Conservation (phyloP, 2,329 filamentous ascomycete genomes). For the Stenocarpella maydis region DNA sequence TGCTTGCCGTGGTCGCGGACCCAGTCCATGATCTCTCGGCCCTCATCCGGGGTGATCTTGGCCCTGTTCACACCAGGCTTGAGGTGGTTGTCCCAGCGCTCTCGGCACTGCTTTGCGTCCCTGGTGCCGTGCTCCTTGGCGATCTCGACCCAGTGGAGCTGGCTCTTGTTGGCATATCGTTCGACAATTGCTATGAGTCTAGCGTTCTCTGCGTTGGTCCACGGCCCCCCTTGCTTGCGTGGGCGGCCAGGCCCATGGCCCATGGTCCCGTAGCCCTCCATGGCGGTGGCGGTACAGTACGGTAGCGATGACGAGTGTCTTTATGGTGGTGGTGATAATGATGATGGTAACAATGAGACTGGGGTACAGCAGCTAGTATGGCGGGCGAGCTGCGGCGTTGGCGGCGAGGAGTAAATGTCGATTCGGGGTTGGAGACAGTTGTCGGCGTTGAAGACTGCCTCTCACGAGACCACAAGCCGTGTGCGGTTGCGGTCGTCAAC, state of each 20-base stretch:
- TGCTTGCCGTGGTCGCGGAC: slow-evolving; percentile 83
- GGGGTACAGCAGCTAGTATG: neutral
- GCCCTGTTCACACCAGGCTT: slow-evolving; percentile 59
- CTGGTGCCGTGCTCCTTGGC: slow-evolving; percentile 77
- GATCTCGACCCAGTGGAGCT: slow-evolving; percentile 83
- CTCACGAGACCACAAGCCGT: neutral
- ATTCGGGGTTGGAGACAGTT: slow-evolving; percentile 1
- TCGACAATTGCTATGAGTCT: neutral
- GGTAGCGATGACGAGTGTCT: neutral
- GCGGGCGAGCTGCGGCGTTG: neutral
- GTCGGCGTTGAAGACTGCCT: neutral
- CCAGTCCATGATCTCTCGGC: slow-evolving; percentile 76
- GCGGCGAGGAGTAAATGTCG: neutral
- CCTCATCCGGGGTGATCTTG: slow-evolving; percentile 72
- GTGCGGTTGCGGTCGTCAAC: no score
- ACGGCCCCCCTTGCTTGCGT: slow-evolving; percentile 16
- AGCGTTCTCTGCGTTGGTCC: neutral
- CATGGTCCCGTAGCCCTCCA: neutral
- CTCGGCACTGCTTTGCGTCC: slow-evolving; percentile 93
- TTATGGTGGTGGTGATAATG: neutral
- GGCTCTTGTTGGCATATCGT: neutral
- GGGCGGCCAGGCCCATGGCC: slow-evolving; percentile 11
- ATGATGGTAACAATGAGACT: neutral
- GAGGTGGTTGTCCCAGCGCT: slow-evolving; percentile 93
- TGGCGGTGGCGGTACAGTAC: no score